These are phyloP conservation scores for Aspergillus brunneoviolaceus DNA, from an alignment of 2,329 filamentous ascomycete species.

Conservation along the genomic window DNA sequence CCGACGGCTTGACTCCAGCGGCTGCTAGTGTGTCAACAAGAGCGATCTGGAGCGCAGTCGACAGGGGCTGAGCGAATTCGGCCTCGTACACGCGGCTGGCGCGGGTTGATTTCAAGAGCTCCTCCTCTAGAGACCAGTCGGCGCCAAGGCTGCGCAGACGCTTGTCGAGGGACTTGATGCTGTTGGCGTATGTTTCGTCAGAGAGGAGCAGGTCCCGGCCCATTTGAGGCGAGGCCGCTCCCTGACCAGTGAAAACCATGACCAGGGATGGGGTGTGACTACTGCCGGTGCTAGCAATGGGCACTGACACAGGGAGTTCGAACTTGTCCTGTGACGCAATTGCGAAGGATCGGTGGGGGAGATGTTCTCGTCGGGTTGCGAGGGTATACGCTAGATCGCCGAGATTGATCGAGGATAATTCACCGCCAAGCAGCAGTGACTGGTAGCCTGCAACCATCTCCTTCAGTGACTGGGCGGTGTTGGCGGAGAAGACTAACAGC, in stretches of 20 bases:
- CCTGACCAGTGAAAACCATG: constrained; percentile 24
- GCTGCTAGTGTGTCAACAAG: constrained; percentile 14
- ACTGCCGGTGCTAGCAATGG: no score
- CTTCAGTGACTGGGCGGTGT: constrained; percentile 24
- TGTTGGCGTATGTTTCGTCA: neutral
- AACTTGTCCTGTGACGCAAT: neutral
- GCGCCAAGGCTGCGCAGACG: neutral
- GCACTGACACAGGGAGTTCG: neutral
- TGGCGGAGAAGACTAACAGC: constrained; percentile 25
- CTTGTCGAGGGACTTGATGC: constrained; percentile 6
- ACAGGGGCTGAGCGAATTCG: constrained; percentile 20
- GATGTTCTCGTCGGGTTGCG: constrained; percentile 17
- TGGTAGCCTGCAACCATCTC: constrained; percentile 19
- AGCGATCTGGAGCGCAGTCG: constrained; percentile 21
- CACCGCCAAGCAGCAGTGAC: neutral
- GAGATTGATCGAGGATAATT: constrained; percentile 12
- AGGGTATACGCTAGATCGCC: constrained; percentile 26
- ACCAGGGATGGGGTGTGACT: neutral
- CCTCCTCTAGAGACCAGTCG: neutral
- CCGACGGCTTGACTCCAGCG: constrained; percentile 9
- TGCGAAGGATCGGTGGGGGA: constrained; percentile 20
- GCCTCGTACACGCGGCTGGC: neutral
- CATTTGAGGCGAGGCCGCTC: constrained; percentile 23
- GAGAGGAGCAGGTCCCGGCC: constrained; percentile 10
- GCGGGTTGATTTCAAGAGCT: neutral